Conservation (phyloP, 345 rosid genomes). For the Brassica nigra region DNA sequence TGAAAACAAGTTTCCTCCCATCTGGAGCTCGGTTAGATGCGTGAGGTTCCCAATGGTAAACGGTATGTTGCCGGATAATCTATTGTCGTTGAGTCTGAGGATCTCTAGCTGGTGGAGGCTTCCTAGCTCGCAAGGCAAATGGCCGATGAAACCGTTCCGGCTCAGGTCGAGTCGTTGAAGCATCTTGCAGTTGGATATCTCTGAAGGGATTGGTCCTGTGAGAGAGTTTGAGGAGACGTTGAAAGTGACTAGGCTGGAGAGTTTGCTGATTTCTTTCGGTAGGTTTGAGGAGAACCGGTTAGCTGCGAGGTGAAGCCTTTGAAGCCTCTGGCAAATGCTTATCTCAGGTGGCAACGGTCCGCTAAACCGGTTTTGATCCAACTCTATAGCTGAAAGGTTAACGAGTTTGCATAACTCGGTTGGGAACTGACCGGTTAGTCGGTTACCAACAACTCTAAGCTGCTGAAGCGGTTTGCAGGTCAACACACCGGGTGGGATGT, state of each 20-base stretch:
- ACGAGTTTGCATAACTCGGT: slow-evolving; percentile 70
- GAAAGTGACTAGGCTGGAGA: slow-evolving; percentile 75
- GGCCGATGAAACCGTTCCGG: slow-evolving; percentile 58
- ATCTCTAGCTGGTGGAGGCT: slow-evolving; percentile 77
- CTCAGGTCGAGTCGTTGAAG: slow-evolving; percentile 94
- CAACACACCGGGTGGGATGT: slow-evolving; percentile 62
- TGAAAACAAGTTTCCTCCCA: slow-evolving; percentile 89
- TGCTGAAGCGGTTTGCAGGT: slow-evolving; percentile 63
- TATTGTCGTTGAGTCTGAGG: slow-evolving; percentile 80
- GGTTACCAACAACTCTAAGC: slow-evolving; percentile 69
- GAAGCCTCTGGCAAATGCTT: slow-evolving; percentile 66
- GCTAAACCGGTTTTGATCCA: slow-evolving; percentile 72
- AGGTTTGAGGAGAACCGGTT: slow-evolving; percentile 63
- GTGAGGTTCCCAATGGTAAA: slow-evolving; percentile 66
- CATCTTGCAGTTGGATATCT: slow-evolving; percentile 70
- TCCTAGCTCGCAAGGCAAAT: slow-evolving; percentile 77
- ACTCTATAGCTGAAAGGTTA: slow-evolving; percentile 73
- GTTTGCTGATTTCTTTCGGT: slow-evolving; percentile 75
- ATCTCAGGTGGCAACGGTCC: slow-evolving; percentile 77
- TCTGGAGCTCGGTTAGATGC: slow-evolving; percentile 80
- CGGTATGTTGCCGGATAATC: slow-evolving; percentile 74
- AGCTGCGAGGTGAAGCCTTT: slow-evolving; percentile 73
- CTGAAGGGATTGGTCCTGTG: slow-evolving; percentile 63
- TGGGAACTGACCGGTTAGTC: slow-evolving; percentile 79
- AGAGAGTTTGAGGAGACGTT: slow-evolving; percentile 80